Evolutionary conservation across 371 early-diverging fungal genomes (phyloP).

Genomic region (Mucor plumbeus): DNA sequence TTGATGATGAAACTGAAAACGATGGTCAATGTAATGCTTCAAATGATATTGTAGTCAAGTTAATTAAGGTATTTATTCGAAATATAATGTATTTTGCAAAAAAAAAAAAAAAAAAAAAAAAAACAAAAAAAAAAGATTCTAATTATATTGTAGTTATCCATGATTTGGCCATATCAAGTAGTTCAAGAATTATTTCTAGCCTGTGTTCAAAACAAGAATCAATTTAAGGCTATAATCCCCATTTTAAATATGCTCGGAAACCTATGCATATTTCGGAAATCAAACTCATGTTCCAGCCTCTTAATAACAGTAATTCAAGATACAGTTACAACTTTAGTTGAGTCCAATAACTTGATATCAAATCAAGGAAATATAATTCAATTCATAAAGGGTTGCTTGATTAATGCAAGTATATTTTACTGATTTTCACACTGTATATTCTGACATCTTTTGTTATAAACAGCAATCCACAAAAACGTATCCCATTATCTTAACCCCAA

Average conservation of each 20-base stretch:
- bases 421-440: no score
- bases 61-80: conserved; percentile 3
- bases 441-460: no score
- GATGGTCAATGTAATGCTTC: background rate
- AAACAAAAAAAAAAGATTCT: no score
- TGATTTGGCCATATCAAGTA: conserved; percentile 33
- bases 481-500: conserved; percentile 17
- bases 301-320: background rate
- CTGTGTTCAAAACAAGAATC: conserved; percentile 28
- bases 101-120: no score
- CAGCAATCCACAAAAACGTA: conserved; percentile 1
- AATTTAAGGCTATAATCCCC: conserved; percentile 31
- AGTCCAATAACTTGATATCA: background rate
- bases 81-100: background rate
- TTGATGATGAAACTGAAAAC: conserved; percentile 13
- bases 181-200: conserved; percentile 16
- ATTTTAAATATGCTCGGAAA: conserved; percentile 19
- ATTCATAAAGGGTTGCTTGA: conserved; percentile 19
- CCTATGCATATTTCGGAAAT: conserved; percentile 11
- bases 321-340: background rate
- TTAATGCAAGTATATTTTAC: background rate
- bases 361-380: conserved; percentile 13
- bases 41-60: conserved; percentile 4
- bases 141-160: conserved; percentile 24
- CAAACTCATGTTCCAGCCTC: conserved; percentile 3